phyloP scores from a whole-genome alignment of 2,329 filamentous ascomycete species.

The Diaporthe vexans region DNA sequence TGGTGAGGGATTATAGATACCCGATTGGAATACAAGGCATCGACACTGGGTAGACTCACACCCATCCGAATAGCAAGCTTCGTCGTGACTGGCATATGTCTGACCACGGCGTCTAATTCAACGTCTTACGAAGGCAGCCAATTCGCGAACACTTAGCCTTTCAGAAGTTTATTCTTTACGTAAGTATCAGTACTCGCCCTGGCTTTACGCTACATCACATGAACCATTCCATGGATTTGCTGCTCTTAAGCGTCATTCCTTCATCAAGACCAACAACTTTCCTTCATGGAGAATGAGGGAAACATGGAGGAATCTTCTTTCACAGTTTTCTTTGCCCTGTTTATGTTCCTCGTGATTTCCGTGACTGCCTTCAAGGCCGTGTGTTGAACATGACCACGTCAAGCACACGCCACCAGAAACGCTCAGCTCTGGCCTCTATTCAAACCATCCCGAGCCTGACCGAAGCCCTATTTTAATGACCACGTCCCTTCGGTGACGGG shows the following conservation, averaged over 20 bases:
- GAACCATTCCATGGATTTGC: too few species aligned
- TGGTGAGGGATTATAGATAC: constrained; percentile 9
- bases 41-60: neutral
- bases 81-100: neutral
- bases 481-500: neutral
- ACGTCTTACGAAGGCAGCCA: too few species aligned
- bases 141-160: too few species aligned
- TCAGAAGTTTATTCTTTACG: neutral
- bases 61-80: neutral
- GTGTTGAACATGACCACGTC: neutral
- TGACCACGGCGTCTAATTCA: rapidly evolving
- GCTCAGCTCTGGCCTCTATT: too few species aligned
- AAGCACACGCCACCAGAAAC: neutral
- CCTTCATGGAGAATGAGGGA: neutral
- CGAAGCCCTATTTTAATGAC: neutral
- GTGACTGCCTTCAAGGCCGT: neutral
- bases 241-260: too few species aligned
- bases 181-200: neutral
- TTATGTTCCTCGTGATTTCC: too few species aligned
- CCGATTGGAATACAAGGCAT: constrained; percentile 23
- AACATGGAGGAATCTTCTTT: too few species aligned
- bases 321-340: too few species aligned
- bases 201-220: too few species aligned
- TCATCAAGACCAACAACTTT: neutral
- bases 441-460: neutral